A percentile compares a stretch with the other conserved stretches of the same genome.
Evolutionary conservation across 2,329 filamentous ascomycete genomes (phyloP).

Genomic region (Clonostachys solani): DNA sequence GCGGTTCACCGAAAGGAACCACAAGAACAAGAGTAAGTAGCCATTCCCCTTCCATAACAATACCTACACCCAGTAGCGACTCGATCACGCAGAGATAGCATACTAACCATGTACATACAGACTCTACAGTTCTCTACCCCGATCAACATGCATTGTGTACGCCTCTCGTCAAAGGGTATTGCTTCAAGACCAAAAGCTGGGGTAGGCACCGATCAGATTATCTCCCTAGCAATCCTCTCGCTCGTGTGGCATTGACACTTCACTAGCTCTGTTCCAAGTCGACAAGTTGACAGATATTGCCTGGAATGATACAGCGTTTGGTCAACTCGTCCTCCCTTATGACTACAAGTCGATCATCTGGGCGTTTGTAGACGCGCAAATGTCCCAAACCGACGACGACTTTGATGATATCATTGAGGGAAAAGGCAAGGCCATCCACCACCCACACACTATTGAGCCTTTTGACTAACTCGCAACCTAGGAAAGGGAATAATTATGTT

Average conservation of each 20-base stretch:
- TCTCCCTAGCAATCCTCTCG: not conserved
- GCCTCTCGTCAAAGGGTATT: not conserved
- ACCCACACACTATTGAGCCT: no score
- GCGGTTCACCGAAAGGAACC: no score
- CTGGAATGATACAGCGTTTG: constrained; percentile 40
- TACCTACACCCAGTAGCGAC: no score
- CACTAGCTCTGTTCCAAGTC: constrained; percentile 29
- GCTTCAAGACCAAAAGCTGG: not conserved
- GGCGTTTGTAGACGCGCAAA: constrained; percentile 41
- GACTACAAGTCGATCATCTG: constrained; percentile 39
- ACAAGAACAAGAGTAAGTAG: no score
- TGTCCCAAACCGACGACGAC: constrained; percentile 6
- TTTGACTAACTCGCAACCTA: no score
- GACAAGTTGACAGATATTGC: constrained; percentile 33
- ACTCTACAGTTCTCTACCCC: no score
- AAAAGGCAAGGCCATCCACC: not conserved
- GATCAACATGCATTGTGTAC: not conserved
- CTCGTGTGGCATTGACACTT: not conserved
- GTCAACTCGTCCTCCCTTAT: constrained; percentile 39
- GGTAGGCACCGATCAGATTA: not conserved
- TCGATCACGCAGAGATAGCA: no score
- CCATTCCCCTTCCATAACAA: no score
- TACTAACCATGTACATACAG: no score
- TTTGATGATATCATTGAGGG: not conserved
- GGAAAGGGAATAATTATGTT: constrained; percentile 37